phyloP scores from a whole-genome alignment of 2,329 filamentous ascomycete species.

The Apiospora marii region DNA sequence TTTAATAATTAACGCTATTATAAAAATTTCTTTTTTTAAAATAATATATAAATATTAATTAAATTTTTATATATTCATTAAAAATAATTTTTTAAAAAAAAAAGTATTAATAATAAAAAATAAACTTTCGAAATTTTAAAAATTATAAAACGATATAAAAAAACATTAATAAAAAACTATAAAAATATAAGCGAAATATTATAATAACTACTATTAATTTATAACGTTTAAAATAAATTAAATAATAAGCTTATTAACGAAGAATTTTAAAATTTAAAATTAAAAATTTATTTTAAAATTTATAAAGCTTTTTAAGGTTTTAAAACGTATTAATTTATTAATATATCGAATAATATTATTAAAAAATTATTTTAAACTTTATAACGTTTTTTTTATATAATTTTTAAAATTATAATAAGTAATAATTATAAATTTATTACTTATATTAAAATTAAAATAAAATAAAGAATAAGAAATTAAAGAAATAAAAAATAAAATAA shows the following conservation, averaged over 20 bases:
- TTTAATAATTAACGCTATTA: constrained; percentile 3
- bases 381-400: background rate
- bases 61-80: background rate
- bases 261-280: background rate
- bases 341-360: background rate
- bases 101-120: background rate
- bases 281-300: background rate
- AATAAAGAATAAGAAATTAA: too few species aligned
- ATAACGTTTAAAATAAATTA: background rate
- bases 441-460: too few species aligned
- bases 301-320: background rate
- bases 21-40: background rate
- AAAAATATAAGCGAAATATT: background rate
- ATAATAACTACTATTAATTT: background rate
- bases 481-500: too few species aligned
- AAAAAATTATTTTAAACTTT: background rate
- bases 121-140: background rate
- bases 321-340: background rate
- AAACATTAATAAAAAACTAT: background rate
- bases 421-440: background rate
- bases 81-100: background rate
- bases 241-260: background rate
- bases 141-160: background rate
- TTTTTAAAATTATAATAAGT: background rate
- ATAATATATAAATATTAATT: background rate